Base-by-base conservation (phyloP, 805 yeast species). In the Zygoascus biomembranicola region DNA sequence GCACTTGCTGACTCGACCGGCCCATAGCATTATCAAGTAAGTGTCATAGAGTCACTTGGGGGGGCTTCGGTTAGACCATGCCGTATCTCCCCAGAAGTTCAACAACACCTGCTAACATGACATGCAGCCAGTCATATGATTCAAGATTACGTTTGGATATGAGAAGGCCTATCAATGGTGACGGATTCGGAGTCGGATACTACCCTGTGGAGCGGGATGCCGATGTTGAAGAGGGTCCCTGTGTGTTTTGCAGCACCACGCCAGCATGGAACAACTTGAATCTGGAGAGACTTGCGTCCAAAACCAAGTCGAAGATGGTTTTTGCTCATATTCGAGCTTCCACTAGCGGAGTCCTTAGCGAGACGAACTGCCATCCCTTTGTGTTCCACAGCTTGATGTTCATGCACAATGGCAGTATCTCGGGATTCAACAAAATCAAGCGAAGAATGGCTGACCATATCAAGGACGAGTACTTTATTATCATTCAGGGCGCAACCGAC, bases 251-350 rank as follows among this genome's bases (percentile, higher is more conserved):
- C 61, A 98, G 98, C 11, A 94, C 90, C 48, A 94, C 99, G 0
- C 99, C 99, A 0, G 75, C 97, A 0, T 94, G 99, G 99, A 94
- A 94, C 71, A 94, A 94, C 68, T 81, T 87, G 63, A 94, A 94
- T 64, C 72, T 94, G 53, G 92, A 88, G 55, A 80, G 90, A 39
- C 72, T 94, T 32, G 87, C 97, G 0, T 88, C 82, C 63, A 89
- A 92, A 73, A 94, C 99, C 2, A 82, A 86, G 65, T 84, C 95
- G 0, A 75, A 77, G 50, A 71, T 90, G 49, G 88, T 92, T 1
- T 94, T 94, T 73, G 99, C 95, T 2, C 99, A 94, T 68, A 97
- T 94, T 1, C 70, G 99, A 57, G 98, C 99, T 0, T 87, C 96
- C 0, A 94, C 99, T 0, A 88, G 95, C 58, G 99, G 99, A 47